These are phyloP conservation scores for Chiua virens DNA, from an alignment of 768 basidiomycete species.

Conservation along the genomic window DNA sequence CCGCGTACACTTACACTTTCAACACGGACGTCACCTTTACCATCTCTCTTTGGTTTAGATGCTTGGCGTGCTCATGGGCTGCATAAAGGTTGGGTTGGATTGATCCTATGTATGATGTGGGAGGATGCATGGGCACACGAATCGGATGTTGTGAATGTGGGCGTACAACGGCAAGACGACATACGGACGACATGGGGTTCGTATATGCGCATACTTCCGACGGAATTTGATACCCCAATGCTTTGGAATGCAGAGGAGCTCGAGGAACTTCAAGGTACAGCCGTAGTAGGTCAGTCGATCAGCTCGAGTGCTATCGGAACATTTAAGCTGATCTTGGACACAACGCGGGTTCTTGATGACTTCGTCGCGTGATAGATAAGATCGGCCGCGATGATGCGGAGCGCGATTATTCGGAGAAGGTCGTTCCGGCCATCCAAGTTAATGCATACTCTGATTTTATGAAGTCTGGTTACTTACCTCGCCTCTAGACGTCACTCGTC, in stretches of 20 bases:
- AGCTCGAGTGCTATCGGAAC: not conserved
- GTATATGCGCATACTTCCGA: conserved; percentile 53
- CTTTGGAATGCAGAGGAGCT: conserved; percentile 84
- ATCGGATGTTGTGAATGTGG: conserved; percentile 46
- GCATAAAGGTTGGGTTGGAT: conserved; percentile 76
- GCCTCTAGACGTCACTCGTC: conserved; percentile 59
- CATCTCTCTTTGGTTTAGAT: conserved; percentile 52
- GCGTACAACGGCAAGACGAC: not conserved
- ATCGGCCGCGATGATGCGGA: conserved; percentile 85
- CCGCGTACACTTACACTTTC: conserved; percentile 79
- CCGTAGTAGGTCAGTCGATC: conserved; percentile 72
- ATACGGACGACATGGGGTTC: conserved; percentile 20
- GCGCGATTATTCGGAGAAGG: conserved; percentile 60
- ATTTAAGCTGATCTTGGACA: not conserved
- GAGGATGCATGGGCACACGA: conserved; percentile 67
- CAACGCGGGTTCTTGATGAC: no score
- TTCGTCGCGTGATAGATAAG: conserved; percentile 54
- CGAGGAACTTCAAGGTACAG: conserved; percentile 74
- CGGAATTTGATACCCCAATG: conserved; percentile 85
- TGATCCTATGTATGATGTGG: conserved; percentile 97
- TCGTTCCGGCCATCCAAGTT: conserved; percentile 74
- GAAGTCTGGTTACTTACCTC: not conserved
- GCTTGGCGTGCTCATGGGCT: conserved; percentile 65
- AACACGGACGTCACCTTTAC: conserved; percentile 70
- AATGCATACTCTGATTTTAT: conserved; percentile 13